phyloP scores from a whole-genome alignment of 345 rosid species.

The Physaria fendleri region DNA sequence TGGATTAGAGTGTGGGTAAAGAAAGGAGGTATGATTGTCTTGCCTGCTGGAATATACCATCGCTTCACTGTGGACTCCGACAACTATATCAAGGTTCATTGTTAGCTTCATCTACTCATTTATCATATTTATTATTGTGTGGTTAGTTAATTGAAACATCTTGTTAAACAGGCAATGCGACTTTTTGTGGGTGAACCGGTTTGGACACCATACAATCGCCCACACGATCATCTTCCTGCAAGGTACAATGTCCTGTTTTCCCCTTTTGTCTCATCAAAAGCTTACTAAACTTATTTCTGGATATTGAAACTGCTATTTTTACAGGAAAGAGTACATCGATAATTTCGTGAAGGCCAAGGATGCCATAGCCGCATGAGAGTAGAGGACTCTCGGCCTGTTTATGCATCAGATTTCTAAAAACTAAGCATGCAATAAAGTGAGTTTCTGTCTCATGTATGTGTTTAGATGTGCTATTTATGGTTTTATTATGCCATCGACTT shows the following conservation, averaged over 20 bases:
- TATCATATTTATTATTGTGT: background rate
- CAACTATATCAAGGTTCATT: slow-evolving; percentile 76
- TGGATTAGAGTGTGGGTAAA: slow-evolving; percentile 89
- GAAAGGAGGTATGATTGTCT: slow-evolving; percentile 82
- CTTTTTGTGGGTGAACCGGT: slow-evolving; percentile 85
- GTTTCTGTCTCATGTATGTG: background rate
- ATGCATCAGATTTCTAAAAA: background rate
- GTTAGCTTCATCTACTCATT: slow-evolving; percentile 1
- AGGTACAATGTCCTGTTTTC: slow-evolving; percentile 37
- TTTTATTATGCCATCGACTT: background rate
- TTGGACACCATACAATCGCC: slow-evolving; percentile 90
- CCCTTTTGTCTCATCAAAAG: background rate
- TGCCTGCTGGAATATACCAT: slow-evolving; percentile 87
- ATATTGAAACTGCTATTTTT: background rate
- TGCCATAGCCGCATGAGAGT: slow-evolving; percentile 51
- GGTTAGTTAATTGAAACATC: background rate
- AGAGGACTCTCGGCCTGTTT: background rate
- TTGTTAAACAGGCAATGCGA: slow-evolving; percentile 64
- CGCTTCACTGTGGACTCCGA: slow-evolving; percentile 70
- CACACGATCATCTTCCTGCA: slow-evolving; percentile 79
- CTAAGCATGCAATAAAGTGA: slow-evolving; percentile 10
- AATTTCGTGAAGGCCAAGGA: slow-evolving; percentile 38
- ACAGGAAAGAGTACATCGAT: slow-evolving; percentile 74
- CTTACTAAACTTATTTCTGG: background rate
- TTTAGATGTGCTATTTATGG: background rate